A percentile compares a stretch with the other conserved stretches of the same genome.
Conservation (phyloP, 805 yeast genomes). For the Sungouiozyma intestinalis region DNA sequence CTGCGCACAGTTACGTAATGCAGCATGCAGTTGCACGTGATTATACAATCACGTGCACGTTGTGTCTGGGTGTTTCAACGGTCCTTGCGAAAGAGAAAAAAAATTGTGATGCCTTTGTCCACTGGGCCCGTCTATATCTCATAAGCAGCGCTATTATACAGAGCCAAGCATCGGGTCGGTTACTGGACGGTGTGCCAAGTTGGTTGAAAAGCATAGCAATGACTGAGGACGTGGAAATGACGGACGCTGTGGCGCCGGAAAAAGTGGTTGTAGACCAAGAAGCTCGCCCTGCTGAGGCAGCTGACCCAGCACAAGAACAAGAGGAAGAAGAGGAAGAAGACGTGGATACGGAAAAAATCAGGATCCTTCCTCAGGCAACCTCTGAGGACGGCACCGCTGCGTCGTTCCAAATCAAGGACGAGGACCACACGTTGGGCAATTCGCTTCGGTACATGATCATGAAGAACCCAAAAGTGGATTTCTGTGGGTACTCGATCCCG, state of each 20-base stretch:
- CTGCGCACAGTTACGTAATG: neutral
- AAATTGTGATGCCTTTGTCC: no score
- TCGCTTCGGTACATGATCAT: constrained; percentile 87
- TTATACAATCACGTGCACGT: no score
- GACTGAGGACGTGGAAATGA: constrained; percentile 5
- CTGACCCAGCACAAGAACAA: constrained; percentile 6
- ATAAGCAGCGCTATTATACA: no score
- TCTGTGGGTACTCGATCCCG: constrained; percentile 96
- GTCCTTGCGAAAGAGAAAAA: no score
- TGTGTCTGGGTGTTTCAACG: no score
- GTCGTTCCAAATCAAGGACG: constrained; percentile 84
- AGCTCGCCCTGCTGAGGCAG: neutral
- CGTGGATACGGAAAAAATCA: constrained; percentile 47
- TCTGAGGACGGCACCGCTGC: constrained; percentile 91
- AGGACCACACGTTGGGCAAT: constrained; percentile 94
- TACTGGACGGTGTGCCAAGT: no score
- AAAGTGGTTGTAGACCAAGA: neutral
- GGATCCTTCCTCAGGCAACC: constrained; percentile 64
- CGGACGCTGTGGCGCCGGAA: constrained; percentile 3
- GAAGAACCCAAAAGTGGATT: constrained; percentile 97
- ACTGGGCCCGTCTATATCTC: no score
- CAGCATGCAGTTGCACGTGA: no score
- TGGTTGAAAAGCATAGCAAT: neutral
- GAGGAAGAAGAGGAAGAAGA: constrained; percentile 30
- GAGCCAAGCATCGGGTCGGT: no score